Percentiles rank a stretch among this genome's conserved stretches.
These are phyloP conservation scores for Asterophora lycoperdoides DNA, from an alignment of 768 basidiomycete species.

Conservation along the genomic window DNA sequence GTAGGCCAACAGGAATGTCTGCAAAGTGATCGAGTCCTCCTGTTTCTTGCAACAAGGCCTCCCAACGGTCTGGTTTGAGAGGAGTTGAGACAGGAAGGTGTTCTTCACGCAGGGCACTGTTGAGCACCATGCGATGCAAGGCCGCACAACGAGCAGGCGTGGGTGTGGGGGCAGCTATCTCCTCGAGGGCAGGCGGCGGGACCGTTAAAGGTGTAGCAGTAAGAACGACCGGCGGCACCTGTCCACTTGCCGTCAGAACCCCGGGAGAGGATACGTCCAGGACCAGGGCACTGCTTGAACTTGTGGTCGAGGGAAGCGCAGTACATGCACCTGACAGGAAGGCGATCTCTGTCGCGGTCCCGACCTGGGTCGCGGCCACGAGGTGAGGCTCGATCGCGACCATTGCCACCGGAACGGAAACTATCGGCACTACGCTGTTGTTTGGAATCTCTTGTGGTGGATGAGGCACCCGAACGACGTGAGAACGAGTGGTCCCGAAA, in stretches of 20 bases:
- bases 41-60: neutral
- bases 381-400: no score
- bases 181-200: neutral
- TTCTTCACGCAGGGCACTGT: neutral
- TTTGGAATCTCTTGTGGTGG: no score
- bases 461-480: no score
- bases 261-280: neutral
- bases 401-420: no score
- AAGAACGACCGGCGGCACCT: neutral
- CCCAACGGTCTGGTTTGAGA: constrained; percentile 13
- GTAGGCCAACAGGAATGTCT: constrained; percentile 3
- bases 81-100: constrained; percentile 17
- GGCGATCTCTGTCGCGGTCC: no score
- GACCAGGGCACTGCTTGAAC: neutral
- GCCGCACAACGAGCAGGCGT: constrained; percentile 17
- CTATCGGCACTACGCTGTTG: no score
- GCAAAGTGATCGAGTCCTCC: neutral
- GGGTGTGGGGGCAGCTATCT: constrained; percentile 5
- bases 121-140: constrained; percentile 9
- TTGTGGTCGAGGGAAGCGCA: neutral
- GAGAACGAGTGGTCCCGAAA: no score
- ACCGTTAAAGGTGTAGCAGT: neutral
- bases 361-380: no score
- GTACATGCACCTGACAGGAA: neutral
- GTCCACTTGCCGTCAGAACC: neutral